Evolutionary conservation across 805 yeast species (phyloP).

Genomic region (Candida sithepensis): DNA sequence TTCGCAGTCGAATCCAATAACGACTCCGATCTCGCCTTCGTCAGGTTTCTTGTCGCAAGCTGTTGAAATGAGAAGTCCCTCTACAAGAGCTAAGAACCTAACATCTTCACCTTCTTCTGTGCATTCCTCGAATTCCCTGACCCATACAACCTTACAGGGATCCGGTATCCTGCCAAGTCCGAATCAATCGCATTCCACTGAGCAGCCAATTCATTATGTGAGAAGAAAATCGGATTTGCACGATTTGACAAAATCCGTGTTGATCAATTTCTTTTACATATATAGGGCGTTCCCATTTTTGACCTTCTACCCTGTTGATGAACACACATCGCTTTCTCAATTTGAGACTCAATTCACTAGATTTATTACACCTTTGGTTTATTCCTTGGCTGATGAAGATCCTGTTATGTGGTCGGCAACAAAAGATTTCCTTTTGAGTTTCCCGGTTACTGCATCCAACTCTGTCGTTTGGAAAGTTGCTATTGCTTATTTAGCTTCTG

Average conservation of each 20-base stretch:
- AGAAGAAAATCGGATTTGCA: conserved; percentile 12
- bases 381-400: conserved; percentile 37
- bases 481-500: conserved; percentile 37
- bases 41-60: not conserved
- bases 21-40: not conserved
- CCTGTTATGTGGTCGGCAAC: conserved; percentile 33
- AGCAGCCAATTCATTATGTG: conserved; percentile 3
- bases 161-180: conserved; percentile 1
- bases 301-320: conserved; percentile 17
- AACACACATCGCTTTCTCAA: conserved; percentile 6
- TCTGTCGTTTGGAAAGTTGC: conserved; percentile 28
- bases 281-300: conserved; percentile 33
- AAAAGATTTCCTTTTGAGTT: conserved; percentile 32
- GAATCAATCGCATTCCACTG: conserved; percentile 1
- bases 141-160: not conserved
- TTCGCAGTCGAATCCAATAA: not conserved
- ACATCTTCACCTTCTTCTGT: conserved; percentile 1
- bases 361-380: conserved; percentile 32
- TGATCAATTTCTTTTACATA: conserved; percentile 29
- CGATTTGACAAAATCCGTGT: conserved; percentile 13
- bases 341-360: conserved; percentile 20
- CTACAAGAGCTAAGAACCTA: not conserved
- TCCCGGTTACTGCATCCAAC: conserved; percentile 31
- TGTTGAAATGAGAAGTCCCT: not conserved
- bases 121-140: not conserved